Percentiles rank a stretch among this genome's conserved stretches.
These are phyloP conservation scores for Emmonsiellopsis sp. DNA, from an alignment of 2,329 filamentous ascomycete genomes.

Conservation along the genomic window DNA sequence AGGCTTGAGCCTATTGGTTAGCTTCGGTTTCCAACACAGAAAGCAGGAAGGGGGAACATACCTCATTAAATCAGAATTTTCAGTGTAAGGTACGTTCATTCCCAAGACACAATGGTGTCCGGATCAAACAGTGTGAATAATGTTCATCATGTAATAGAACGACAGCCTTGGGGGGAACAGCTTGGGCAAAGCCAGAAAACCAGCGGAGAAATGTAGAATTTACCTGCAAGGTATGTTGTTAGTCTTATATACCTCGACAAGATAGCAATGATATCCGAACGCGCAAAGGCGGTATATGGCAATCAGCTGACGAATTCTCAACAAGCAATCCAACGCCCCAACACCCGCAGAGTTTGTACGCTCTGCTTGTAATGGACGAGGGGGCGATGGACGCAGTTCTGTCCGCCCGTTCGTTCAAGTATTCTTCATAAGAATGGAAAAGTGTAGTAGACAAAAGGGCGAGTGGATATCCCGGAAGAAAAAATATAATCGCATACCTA, in stretches of 20 bases:
- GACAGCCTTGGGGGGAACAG: constrained; percentile 19
- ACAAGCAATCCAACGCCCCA: constrained; percentile 49
- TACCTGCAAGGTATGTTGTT: constrained; percentile 10
- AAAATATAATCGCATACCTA: constrained; percentile 5
- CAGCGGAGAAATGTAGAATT: constrained; percentile 9
- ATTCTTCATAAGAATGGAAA: constrained; percentile 45
- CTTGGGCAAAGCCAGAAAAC: constrained; percentile 7
- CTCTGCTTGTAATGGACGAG: constrained; percentile 46
- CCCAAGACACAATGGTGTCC: constrained; percentile 42
- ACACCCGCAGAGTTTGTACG: constrained; percentile 58
- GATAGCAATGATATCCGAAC: not conserved
- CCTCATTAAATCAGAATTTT: constrained; percentile 68
- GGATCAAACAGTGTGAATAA: constrained; percentile 65
- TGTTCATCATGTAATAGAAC: constrained; percentile 52
- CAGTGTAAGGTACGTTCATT: constrained; percentile 51
- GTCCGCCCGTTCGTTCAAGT: constrained; percentile 62
- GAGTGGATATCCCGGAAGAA: constrained; percentile 11
- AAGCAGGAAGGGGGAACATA: constrained; percentile 20
- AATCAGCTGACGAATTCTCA: constrained; percentile 61
- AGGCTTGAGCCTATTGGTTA: constrained; percentile 24
- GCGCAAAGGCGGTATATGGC: constrained; percentile 1
- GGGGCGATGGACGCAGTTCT: constrained; percentile 46
- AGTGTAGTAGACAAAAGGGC: constrained; percentile 11
- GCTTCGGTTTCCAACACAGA: constrained; percentile 7
- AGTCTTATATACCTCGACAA: constrained; percentile 11